Evolutionary conservation across 129 eudicot genomes (phyloP).

Genomic region (Sambucus nigra): DNA sequence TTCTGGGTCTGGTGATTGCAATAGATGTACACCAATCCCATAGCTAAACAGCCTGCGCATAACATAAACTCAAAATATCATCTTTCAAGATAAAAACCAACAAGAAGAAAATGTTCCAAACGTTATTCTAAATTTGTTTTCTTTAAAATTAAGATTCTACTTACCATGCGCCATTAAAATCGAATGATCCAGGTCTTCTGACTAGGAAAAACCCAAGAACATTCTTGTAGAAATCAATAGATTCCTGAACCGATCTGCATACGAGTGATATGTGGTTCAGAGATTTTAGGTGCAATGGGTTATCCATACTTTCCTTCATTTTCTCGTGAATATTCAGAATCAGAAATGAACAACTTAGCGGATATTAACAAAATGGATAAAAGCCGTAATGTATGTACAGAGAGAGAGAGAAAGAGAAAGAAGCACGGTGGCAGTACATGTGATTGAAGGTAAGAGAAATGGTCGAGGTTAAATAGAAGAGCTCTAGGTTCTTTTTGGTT

Average conservation of each 20-base stretch:
- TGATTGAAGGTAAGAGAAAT: slow-evolving; percentile 3
- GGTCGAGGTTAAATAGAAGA: background rate
- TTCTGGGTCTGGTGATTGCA: slow-evolving; percentile 51
- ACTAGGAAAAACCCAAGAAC: slow-evolving; percentile 75
- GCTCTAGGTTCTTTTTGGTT: background rate
- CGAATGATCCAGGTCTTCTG: slow-evolving; percentile 63
- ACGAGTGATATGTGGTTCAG: slow-evolving; percentile 67
- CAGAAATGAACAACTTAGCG: background rate
- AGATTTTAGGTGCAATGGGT: slow-evolving; percentile 64
- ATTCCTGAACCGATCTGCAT: slow-evolving; percentile 57
- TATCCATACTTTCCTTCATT: slow-evolving; percentile 52
- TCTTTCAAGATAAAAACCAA: background rate
- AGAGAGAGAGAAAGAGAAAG: slow-evolving; percentile 7
- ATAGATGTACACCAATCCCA: slow-evolving; percentile 77
- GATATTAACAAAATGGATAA: background rate
- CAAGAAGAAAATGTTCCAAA: background rate
- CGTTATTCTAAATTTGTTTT: background rate
- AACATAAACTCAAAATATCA: background rate
- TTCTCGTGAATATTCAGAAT: slow-evolving; percentile 3
- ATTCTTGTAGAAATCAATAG: slow-evolving; percentile 51
- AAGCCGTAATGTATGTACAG: background rate
- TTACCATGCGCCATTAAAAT: slow-evolving; percentile 87
- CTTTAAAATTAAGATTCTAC: background rate
- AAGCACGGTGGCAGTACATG: background rate
- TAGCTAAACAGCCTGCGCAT: slow-evolving; percentile 55